Base-by-base conservation (phyloP, 768 basidiomycete genomes). In the Rhizopogon rudus region DNA sequence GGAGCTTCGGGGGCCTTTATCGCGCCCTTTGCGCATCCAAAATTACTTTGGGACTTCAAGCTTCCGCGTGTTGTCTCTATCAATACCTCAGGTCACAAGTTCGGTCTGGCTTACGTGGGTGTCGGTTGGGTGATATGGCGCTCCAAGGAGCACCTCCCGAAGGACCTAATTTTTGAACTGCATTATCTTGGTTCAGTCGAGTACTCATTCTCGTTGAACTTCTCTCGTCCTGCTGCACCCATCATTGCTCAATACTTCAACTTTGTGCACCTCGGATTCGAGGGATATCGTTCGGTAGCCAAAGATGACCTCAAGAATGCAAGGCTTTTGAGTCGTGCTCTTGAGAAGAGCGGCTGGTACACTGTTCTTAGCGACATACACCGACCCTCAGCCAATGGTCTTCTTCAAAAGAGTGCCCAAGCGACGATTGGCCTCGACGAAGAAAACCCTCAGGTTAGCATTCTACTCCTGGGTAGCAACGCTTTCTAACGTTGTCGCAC, bases 151-250 rank as follows among this genome's bases (percentile, higher is more conserved):
- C 74, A 70, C 63, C 75, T 87, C 29, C 86, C 84, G 5, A 84
- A 86, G 63, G 86, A 87, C 58, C 78, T 87, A 58, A 83, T 87
- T 60, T 87, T 87, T 55, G 85, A 78, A 65, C 71, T 79, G 22
- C 74, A 81, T 65, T 81, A 77, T 68, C 71, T 75, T 31, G 76
- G 76, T 43, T 76, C 67, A 39, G 74, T 79, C 55, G 91, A 96
- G 67, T 94, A 93, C 67, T 87, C 87, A 1, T 87, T 84, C 69
- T 82, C 81, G 17, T 71, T 82, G 55, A 82, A 83, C 70, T 83
- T 82, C 67, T 82, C 81, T 46, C 79, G 81, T 14, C 79, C 83
- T 13, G 81, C 82, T 39, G 80, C 81, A 48, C 83, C 83, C 4
- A 80, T 83, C 60, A 76, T 84, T 51, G 80, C 75, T 20, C 82